Conservation (phyloP, 1,284 basidiomycete species). For the Agroathelia rolfsii region DNA sequence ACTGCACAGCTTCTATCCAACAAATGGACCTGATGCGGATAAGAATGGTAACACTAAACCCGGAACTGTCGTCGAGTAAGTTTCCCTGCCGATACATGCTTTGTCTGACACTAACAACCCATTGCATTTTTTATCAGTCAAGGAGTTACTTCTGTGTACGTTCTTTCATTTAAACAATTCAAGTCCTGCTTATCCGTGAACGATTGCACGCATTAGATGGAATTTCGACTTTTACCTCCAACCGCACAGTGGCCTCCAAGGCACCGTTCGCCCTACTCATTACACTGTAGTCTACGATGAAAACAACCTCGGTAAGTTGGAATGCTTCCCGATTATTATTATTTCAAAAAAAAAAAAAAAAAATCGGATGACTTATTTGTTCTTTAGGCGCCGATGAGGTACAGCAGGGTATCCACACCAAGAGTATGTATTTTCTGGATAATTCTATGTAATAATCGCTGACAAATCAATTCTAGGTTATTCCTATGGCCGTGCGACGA, state of each 20-base stretch:
- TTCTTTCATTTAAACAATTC: constrained; percentile 2
- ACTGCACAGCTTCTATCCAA: constrained; percentile 42
- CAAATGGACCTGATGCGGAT: constrained; percentile 34
- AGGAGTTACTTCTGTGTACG: constrained; percentile 59
- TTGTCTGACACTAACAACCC: too few relatives aligned
- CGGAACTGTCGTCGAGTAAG: constrained; percentile 68
- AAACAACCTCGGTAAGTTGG: constrained; percentile 41
- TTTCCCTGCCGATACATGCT: too few relatives aligned
- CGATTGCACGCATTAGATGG: constrained; percentile 28
- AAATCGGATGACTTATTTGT: too few relatives aligned
- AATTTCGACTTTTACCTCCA: constrained; percentile 75
- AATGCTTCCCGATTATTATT: too few relatives aligned
- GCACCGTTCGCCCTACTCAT: constrained; percentile 57
- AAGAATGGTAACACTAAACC: constrained; percentile 64
- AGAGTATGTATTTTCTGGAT: too few relatives aligned
- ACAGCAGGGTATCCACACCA: constrained; percentile 55
- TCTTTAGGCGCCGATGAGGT: constrained; percentile 64
- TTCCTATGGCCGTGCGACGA: constrained; percentile 66
- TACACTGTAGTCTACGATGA: constrained; percentile 71
- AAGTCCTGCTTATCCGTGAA: too few relatives aligned
- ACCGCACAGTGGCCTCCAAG: constrained; percentile 61
- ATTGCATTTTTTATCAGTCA: too few relatives aligned
- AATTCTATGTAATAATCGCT: too few relatives aligned
- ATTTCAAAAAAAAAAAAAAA: too few relatives aligned
- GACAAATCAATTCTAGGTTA: too few relatives aligned